phyloP scores from a whole-genome alignment of 2,329 filamentous ascomycete genomes.

The Aspergillus eucalypticola region DNA sequence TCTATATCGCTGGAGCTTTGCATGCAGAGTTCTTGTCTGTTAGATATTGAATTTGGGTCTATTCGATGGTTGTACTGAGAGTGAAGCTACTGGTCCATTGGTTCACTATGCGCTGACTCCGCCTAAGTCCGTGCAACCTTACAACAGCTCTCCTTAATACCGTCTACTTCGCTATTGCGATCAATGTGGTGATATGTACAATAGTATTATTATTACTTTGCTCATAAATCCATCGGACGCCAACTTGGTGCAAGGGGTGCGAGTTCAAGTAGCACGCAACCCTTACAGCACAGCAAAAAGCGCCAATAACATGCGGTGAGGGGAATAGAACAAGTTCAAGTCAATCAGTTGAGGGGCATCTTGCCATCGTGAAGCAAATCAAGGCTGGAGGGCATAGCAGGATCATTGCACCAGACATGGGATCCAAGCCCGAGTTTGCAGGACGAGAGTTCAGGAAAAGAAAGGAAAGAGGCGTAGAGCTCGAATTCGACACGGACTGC shows the following conservation, averaged over 20 bases:
- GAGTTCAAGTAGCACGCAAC: conserved; percentile 11
- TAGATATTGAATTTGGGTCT: too few relatives aligned
- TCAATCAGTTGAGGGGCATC: not conserved
- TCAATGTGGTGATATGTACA: conserved; percentile 22
- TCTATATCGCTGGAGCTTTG: too few relatives aligned
- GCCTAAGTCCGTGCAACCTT: too few relatives aligned
- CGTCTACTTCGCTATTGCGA: conserved; percentile 1
- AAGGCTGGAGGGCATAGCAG: not conserved
- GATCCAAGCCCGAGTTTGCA: not conserved
- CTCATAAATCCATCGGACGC: conserved; percentile 19
- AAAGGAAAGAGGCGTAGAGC: not conserved
- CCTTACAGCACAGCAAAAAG: conserved; percentile 3
- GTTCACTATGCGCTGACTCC: too few relatives aligned
- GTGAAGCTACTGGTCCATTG: not conserved
- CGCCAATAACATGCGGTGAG: conserved; percentile 13
- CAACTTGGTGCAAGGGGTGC: conserved; percentile 11
- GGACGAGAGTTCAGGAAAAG: not conserved
- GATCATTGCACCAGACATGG: not conserved
- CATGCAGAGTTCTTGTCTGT: too few relatives aligned
- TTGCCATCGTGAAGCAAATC: not conserved
- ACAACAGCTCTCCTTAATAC: not conserved
- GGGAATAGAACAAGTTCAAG: conserved; percentile 17
- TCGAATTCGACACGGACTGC: not conserved
- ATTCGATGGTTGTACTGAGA: too few relatives aligned
- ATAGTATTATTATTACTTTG: conserved; percentile 25